A percentile compares a stretch with the other conserved stretches of the same genome.
Conservation (phyloP, 257 asterid species). For the Fraxinus quadrangulata region DNA sequence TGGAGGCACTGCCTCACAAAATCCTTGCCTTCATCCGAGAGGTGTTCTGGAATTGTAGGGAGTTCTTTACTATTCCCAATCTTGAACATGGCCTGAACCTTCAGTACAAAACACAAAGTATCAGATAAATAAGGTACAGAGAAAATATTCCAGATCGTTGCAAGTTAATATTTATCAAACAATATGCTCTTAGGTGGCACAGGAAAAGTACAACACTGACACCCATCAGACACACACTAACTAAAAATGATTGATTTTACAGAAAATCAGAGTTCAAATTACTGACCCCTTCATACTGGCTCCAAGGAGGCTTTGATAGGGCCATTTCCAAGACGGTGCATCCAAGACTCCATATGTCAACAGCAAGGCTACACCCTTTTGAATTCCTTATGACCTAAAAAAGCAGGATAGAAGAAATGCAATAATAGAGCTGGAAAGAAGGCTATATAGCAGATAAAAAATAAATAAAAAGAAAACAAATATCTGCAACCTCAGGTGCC, state of each 20-base stretch:
- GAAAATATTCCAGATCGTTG: not conserved
- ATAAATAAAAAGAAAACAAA: not conserved
- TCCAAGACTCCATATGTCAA: constrained; percentile 99
- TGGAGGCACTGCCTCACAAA: constrained; percentile 87
- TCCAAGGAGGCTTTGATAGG: constrained; percentile 96
- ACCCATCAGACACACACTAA: not conserved
- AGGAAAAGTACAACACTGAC: not conserved
- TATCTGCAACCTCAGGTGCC: constrained; percentile 95
- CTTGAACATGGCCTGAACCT: constrained; percentile 99
- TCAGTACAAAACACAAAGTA: constrained; percentile 37
- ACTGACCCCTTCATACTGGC: constrained; percentile 99
- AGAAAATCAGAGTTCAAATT: constrained; percentile 27
- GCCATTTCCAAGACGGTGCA: constrained; percentile 99
- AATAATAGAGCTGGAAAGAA: constrained; percentile 14
- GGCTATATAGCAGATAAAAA: constrained; percentile 7
- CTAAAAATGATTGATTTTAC: not conserved
- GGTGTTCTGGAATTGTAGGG: constrained; percentile 84
- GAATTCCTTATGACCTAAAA: constrained; percentile 67
- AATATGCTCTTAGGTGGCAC: not conserved
- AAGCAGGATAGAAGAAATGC: constrained; percentile 19
- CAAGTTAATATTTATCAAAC: not conserved
- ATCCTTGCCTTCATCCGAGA: constrained; percentile 90
- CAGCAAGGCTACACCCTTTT: constrained; percentile 92
- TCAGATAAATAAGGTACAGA: constrained; percentile 13
- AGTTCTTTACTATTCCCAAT: constrained; percentile 94